These are phyloP conservation scores for Tillandsia fasciculata DNA, from an alignment of 176 grass and related monocot genomes.

Conservation along the genomic window DNA sequence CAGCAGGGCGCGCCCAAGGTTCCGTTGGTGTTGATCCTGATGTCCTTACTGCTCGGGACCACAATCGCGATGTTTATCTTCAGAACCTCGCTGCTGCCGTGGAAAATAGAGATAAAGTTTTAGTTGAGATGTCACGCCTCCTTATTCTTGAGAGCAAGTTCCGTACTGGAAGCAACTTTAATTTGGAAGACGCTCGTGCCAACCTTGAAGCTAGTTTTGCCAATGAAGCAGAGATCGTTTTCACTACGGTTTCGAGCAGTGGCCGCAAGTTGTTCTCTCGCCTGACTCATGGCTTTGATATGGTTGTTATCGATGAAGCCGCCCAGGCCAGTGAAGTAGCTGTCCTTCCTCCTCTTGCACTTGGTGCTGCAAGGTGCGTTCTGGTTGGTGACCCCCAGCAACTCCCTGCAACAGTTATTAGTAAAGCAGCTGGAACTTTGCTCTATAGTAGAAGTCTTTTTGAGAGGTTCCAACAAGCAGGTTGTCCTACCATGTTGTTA, in stretches of 20 bases:
- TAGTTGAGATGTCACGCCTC: conserved; percentile 93
- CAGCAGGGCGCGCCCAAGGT: conserved; percentile 75
- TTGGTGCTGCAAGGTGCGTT: conserved; percentile 95
- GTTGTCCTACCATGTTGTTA: conserved; percentile 88
- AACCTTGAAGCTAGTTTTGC: conserved; percentile 95
- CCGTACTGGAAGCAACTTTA: conserved; percentile 71
- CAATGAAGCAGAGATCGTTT: conserved; percentile 99
- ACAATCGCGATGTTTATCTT: conserved; percentile 63
- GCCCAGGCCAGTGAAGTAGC: conserved; percentile 98
- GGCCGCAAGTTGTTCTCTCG: conserved; percentile 95
- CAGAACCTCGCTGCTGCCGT: conserved; percentile 87
- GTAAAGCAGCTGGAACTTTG: conserved; percentile 96
- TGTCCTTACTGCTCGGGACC: conserved; percentile 71
- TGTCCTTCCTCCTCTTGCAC: conserved; percentile 75
- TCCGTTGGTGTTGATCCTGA: conserved; percentile 99
- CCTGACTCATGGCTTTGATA: conserved; percentile 96
- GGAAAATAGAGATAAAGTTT: conserved; percentile 87
- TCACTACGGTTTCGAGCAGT: conserved; percentile 96
- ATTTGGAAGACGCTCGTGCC: conserved; percentile 88
- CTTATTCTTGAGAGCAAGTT: conserved; percentile 83
- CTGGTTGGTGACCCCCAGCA: conserved; percentile 97
- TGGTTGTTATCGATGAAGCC: conserved; percentile 99
- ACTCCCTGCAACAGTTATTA: conserved; percentile 98
- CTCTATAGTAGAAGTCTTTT: conserved; percentile 98
- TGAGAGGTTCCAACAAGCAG: conserved; percentile 93